Base-by-base conservation (phyloP, 1,284 basidiomycete genomes). In the Boletellus dicymbophilus region DNA sequence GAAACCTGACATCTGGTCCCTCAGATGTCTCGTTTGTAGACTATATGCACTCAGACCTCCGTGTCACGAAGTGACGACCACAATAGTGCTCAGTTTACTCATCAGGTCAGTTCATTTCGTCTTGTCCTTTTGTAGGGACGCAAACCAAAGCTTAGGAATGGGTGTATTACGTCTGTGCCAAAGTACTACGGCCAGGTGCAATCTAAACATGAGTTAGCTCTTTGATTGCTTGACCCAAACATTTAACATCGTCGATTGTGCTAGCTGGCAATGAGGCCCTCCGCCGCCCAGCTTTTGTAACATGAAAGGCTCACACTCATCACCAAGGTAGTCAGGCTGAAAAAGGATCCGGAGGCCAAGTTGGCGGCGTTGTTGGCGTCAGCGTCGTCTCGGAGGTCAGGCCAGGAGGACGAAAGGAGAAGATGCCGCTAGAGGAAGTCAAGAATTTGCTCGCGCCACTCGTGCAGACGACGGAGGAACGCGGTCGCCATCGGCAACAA, bases 1-100 rank as follows among this genome's bases (percentile, higher is more conserved):
- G 20, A 98, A 98, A 72, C 95, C 92, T 1, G 95, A 99, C 65
- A 97, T 99, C 44, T 99, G 96, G 96, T 95, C 93, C 12, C 79
- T 98, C 30, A 96, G 95, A 2, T 99, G 96, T 70, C 78, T 98
- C 36, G 92, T 98, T 33, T 98, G 92, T 68, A 95, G 98, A 72
- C 81, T 98, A 44, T 98, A 95, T 60, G 93, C 95, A 0, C 77
- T 93, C 46, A 88, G 89, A 58, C 93, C 93, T 1, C 93, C 93
- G 11, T 95, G 95, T 60, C 88, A 93, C 60, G 91, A 94, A 70
- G 93, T 93, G 1, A 86, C 90, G 66, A 93, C 92, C 0, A 93
- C 95, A 56, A 79, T 82, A 1, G 92, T 95, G 63, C 76, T 95
- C 12, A 90, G 87, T 48, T 84, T 87, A 54, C 80, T 88, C 52